These are phyloP conservation scores for Ophiocordyceps sinensis DNA, from an alignment of 2,329 filamentous ascomycete genomes.

Conservation along the genomic window DNA sequence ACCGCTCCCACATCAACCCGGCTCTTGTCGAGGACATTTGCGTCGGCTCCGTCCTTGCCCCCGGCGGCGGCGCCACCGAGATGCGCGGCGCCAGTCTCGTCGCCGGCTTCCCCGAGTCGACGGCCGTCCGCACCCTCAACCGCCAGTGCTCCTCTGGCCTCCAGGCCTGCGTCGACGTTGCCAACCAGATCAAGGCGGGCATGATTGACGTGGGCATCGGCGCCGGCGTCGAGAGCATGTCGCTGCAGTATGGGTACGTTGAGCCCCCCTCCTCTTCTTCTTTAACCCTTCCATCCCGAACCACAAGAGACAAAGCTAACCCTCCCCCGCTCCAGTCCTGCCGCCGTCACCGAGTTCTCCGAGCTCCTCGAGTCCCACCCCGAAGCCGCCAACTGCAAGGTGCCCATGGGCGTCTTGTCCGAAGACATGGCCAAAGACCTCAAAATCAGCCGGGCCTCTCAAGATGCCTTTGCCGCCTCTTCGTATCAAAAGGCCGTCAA, in stretches of 20 bases:
- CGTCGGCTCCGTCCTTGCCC: slow-evolving; percentile 81
- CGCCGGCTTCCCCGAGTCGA: slow-evolving; percentile 75
- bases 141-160: slow-evolving; percentile 88
- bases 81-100: slow-evolving; percentile 86
- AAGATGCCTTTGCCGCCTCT: slow-evolving; percentile 87
- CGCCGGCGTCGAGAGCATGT: slow-evolving; percentile 96
- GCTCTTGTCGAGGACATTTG: slow-evolving; percentile 80
- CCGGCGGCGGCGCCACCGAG: slow-evolving; percentile 89
- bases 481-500: slow-evolving; percentile 83
- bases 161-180: slow-evolving; percentile 85
- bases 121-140: slow-evolving; percentile 81
- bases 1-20: slow-evolving; percentile 81
- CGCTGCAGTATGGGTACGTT: slow-evolving; percentile 60
- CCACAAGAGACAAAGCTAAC: background rate
- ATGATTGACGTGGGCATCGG: slow-evolving; percentile 95
- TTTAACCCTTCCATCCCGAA: background rate
- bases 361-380: slow-evolving; percentile 70
- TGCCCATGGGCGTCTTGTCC: slow-evolving; percentile 87
- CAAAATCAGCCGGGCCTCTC: slow-evolving; percentile 52
- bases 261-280: slow-evolving; percentile 3
- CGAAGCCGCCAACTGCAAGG: slow-evolving; percentile 89
- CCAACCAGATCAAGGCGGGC: slow-evolving; percentile 77
- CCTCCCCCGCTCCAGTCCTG: slow-evolving; percentile 37
- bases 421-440: slow-evolving; percentile 90
- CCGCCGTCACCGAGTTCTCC: slow-evolving; percentile 83